phyloP scores from a whole-genome alignment of 306 rosid species.

The Dalbergia cultrata region DNA sequence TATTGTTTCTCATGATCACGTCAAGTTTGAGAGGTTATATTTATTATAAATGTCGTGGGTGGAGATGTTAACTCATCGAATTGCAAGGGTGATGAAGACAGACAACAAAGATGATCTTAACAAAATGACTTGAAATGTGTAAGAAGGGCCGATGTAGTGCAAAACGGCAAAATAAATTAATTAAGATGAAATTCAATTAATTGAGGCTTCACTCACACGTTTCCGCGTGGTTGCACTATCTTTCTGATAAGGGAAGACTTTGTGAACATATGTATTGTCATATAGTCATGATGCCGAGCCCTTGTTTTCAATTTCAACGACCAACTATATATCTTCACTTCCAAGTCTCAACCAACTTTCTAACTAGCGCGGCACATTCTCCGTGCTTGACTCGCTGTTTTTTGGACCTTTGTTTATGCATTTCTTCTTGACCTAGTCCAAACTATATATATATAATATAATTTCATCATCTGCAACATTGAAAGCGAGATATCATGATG shows the following conservation, averaged over 20 bases:
- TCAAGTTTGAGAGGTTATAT: too few species aligned
- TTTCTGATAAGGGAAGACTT: not conserved
- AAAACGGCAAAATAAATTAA: not conserved
- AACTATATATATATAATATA: too few species aligned
- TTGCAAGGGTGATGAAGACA: too few species aligned
- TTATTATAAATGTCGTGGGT: too few species aligned
- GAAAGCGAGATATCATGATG: not conserved
- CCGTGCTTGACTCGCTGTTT: not conserved
- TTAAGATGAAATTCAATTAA: not conserved
- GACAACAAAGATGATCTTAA: too few species aligned
- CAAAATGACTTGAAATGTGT: not conserved
- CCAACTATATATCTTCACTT: not conserved
- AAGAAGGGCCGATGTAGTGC: not conserved
- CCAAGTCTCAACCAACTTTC: conserved; percentile 24
- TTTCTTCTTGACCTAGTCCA: not conserved
- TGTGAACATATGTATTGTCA: not conserved
- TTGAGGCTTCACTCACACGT: not conserved
- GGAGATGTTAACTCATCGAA: too few species aligned
- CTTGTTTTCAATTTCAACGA: conserved; percentile 5
- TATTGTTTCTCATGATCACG: too few species aligned
- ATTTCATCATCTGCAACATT: not conserved
- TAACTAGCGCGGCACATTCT: not conserved
- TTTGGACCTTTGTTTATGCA: not conserved
- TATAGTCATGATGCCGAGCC: not conserved
- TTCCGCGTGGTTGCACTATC: conserved; percentile 37